These are phyloP conservation scores for Eucalyptus erythrocorys DNA, from an alignment of 345 rosid genomes.

Conservation along the genomic window DNA sequence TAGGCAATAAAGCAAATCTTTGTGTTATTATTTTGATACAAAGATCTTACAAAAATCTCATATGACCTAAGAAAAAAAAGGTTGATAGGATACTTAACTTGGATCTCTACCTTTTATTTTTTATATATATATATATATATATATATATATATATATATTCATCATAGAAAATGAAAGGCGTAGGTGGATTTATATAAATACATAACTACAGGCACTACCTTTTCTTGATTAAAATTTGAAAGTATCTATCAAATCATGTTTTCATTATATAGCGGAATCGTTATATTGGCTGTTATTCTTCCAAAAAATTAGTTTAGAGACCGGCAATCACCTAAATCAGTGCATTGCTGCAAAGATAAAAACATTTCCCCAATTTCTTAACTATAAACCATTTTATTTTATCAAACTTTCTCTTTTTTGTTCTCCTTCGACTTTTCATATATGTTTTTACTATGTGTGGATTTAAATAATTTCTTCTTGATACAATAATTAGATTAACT, in stretches of 20 bases:
- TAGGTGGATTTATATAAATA: background rate
- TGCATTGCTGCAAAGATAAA: background rate
- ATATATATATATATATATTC: background rate
- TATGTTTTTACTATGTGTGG: background rate
- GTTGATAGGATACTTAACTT: background rate
- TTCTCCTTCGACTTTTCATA: background rate
- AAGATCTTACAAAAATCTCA: background rate
- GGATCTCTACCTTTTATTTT: background rate
- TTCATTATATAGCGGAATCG: background rate
- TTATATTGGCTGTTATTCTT: background rate
- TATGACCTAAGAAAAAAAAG: background rate
- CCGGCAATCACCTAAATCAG: background rate
- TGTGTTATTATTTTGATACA: background rate
- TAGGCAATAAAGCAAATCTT: background rate
- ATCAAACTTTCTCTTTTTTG: background rate
- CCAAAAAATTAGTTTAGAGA: background rate
- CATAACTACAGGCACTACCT: too few species aligned
- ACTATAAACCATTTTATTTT: background rate
- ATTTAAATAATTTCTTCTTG: background rate
- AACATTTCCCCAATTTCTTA: background rate
- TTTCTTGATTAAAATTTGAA: background rate
- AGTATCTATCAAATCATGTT: background rate
- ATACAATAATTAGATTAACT: background rate
- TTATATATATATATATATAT: too few species aligned
- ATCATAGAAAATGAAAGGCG: background rate